These are phyloP conservation scores for Prunus persica DNA, from an alignment of 306 rosid genomes.

Conservation along the genomic window DNA sequence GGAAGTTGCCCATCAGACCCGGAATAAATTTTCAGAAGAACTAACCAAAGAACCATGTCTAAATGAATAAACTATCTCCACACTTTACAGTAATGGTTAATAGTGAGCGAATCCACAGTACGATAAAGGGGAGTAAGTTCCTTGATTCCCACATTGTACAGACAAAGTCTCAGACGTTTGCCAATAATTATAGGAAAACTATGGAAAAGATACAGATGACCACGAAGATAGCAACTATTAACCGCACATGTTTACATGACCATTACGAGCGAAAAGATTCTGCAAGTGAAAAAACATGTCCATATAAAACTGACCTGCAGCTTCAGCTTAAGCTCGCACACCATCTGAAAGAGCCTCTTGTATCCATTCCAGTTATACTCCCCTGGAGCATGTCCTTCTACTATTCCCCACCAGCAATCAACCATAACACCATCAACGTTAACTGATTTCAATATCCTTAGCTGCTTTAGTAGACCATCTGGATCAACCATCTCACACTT, in stretches of 20 bases:
- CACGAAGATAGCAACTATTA: not conserved
- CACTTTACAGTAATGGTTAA: not conserved
- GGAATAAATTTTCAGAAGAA: constrained; percentile 26
- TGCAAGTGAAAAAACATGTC: not conserved
- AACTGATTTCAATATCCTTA: constrained; percentile 75
- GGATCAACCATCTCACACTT: constrained; percentile 95
- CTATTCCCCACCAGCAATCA: constrained; percentile 99
- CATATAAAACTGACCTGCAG: constrained; percentile 62
- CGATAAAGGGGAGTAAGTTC: not conserved
- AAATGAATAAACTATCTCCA: not conserved
- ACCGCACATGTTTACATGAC: not conserved
- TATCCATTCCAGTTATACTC: constrained; percentile 99
- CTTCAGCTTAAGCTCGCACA: constrained; percentile 77
- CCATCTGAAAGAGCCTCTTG: constrained; percentile 89
- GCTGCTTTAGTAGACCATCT: constrained; percentile 81
- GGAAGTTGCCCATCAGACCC: constrained; percentile 19
- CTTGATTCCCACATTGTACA: not conserved
- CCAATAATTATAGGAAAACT: not conserved
- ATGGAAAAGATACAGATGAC: not conserved
- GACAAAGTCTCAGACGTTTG: not conserved
- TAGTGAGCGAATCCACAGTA: not conserved
- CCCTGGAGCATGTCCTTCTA: constrained; percentile 89
- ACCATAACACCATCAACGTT: constrained; percentile 85
- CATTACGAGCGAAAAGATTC: constrained; percentile 1
- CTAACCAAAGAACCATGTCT: not conserved